A percentile compares a stretch with the other conserved stretches of the same genome.
Evolutionary conservation across 129 eudicot species (phyloP).

Genomic region (Sambucus nigra): DNA sequence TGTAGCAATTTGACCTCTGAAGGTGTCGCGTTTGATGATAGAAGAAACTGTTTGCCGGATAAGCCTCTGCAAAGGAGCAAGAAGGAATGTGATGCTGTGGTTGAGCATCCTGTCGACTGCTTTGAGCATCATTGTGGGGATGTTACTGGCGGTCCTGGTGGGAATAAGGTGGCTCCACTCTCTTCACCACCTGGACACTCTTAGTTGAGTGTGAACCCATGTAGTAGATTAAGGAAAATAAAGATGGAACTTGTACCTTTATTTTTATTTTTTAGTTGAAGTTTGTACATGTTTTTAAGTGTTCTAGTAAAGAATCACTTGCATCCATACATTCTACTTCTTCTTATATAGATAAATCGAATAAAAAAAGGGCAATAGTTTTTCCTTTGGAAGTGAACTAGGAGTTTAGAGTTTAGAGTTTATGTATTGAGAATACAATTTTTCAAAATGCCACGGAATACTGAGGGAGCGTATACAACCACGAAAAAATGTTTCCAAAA

Average conservation of each 20-base stretch:
- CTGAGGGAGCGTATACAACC: no score
- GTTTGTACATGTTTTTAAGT: background rate
- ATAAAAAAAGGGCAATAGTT: no score
- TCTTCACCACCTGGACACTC: background rate
- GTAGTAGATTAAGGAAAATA: background rate
- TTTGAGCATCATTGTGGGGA: constrained; percentile 36
- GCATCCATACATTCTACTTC: no score
- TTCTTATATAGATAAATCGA: no score
- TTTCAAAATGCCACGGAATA: no score
- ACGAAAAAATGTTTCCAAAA: no score
- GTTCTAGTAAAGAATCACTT: no score
- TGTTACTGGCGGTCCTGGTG: background rate
- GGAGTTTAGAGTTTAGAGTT: no score
- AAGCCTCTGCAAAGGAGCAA: constrained; percentile 63
- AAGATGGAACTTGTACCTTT: background rate
- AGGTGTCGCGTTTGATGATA: constrained; percentile 52
- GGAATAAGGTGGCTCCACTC: background rate
- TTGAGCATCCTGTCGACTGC: constrained; percentile 65
- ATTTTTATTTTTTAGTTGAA: background rate
- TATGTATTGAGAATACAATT: no score
- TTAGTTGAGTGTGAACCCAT: background rate
- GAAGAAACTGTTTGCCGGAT: constrained; percentile 54
- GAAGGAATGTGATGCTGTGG: constrained; percentile 67
- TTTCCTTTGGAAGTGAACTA: no score
- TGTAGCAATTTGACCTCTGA: constrained; percentile 49